Conservation (phyloP, 257 asterid species). For the Ilex aquifolium region DNA sequence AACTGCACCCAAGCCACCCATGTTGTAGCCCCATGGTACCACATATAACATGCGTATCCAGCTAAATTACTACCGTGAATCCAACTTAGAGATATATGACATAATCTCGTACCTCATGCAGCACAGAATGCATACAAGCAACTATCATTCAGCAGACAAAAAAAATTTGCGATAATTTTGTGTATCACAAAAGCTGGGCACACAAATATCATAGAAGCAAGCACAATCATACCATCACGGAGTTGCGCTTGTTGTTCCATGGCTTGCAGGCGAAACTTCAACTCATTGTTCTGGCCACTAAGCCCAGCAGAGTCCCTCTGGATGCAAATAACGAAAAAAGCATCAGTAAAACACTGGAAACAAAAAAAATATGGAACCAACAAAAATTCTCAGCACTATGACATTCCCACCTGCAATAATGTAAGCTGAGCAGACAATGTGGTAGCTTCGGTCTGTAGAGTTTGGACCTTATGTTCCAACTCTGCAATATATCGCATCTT, state of each 20-base stretch:
- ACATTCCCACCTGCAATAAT: constrained; percentile 50
- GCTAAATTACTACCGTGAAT: no score
- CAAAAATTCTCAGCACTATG: constrained; percentile 5
- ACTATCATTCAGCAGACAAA: no score
- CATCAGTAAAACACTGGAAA: background rate
- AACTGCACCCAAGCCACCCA: no score
- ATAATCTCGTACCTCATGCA: no score
- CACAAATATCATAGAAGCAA: background rate
- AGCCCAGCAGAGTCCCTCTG: constrained; percentile 64
- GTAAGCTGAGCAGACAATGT: constrained; percentile 71
- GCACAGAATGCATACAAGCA: no score
- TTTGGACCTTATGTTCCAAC: constrained; percentile 73
- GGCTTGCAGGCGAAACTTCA: constrained; percentile 62
- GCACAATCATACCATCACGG: constrained; percentile 43
- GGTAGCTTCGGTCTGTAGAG: constrained; percentile 72
- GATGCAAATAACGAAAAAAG: background rate
- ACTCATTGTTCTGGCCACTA: constrained; percentile 54
- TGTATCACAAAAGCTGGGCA: no score
- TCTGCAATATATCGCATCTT: constrained; percentile 63
- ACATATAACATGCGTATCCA: no score
- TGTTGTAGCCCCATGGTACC: no score
- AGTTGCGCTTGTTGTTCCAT: constrained; percentile 74
- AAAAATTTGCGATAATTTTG: no score
- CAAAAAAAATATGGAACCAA: background rate
- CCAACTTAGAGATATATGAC: no score